Evolutionary conservation across 2,329 filamentous ascomycete species (phyloP), one percentile per base, ranked within the genome.

Genomic region (Thielaviopsis musarum): DNA sequence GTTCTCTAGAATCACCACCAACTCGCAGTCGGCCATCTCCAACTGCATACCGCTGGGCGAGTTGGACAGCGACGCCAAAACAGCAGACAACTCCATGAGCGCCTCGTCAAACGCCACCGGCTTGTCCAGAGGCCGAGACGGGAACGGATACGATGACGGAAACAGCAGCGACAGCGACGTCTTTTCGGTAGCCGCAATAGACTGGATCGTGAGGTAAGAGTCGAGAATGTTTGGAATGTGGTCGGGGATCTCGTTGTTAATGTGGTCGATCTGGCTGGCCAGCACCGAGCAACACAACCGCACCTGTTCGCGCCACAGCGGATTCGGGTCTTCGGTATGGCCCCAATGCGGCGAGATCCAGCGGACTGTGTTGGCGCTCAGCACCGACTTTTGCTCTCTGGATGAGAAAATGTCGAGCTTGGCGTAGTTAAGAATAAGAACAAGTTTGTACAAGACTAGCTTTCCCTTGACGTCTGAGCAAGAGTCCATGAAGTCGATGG

Each of bases 311-410:
- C 85, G 86, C 82, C 90, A 97, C 67, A 95, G 88, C 41, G 91
- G 85, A 2, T 83, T 90, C 10, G 91, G 81, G 28, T 83, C 76
- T 3, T 81, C 78, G 0, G 79, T 81, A 63, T 82, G 81, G 13
- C 91, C 91, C 93, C 93, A 98, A 70, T 97, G 91, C 3, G 91
- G 91, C 13, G 85, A 84, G 61, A 98, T 83, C 93, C 93, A 98
- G 62, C 86, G 77, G 52, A 91, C 84, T 3, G 90, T 96, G 66
- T 90, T 94, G 53, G 85, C 80, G 62, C 87, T 82, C 54, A 96
- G 76, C 13, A 82, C 82, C 28, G 82, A 79, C 64, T 85, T 80
- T 64, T 91, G 86, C 62, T 91, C 86, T 0, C 84, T 79, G n/a
- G 85, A 77, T 10, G 84, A 79, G 71, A 97, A 97, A 22, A 95